phyloP scores from a whole-genome alignment of 768 basidiomycete species.

The Cytidiella melzeri region DNA sequence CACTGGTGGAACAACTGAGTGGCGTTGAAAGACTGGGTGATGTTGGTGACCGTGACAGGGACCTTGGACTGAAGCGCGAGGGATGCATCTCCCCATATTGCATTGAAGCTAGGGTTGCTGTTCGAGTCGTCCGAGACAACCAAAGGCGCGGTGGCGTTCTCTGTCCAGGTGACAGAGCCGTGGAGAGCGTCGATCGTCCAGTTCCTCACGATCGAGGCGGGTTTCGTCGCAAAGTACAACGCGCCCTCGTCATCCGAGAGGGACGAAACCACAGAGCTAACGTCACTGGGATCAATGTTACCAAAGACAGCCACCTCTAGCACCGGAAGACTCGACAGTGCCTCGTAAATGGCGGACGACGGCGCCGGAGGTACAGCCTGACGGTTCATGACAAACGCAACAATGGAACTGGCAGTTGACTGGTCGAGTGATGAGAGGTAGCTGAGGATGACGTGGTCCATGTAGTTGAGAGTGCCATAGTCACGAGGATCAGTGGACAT shows the following conservation, averaged over 20 bases:
- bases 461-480: constrained; percentile 49
- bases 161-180: constrained; percentile 43
- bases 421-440: constrained; percentile 48
- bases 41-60: constrained; percentile 31
- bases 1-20: constrained; percentile 9
- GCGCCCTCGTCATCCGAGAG: constrained; percentile 42
- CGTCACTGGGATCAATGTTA: constrained; percentile 40
- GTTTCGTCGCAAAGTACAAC: constrained; percentile 56
- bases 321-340: constrained; percentile 41
- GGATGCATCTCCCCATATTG: constrained; percentile 44
- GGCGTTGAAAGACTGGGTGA: constrained; percentile 36
- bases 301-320: constrained; percentile 67
- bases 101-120: constrained; percentile 37
- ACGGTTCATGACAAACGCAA: constrained; percentile 40
- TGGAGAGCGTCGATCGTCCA: constrained; percentile 45
- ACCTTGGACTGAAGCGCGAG: constrained; percentile 20
- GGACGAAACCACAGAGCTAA: constrained; percentile 41
- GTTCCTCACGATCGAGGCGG: constrained; percentile 40
- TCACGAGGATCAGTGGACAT: constrained; percentile 35
- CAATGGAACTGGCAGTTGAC: constrained; percentile 40
- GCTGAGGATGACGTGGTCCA: constrained; percentile 52
- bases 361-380: constrained; percentile 36
- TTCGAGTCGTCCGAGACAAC: constrained; percentile 47
- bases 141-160: constrained; percentile 41
- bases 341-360: constrained; percentile 33